Evolutionary conservation across 306 rosid genomes (phyloP).

Genomic region (Prunus armeniaca): DNA sequence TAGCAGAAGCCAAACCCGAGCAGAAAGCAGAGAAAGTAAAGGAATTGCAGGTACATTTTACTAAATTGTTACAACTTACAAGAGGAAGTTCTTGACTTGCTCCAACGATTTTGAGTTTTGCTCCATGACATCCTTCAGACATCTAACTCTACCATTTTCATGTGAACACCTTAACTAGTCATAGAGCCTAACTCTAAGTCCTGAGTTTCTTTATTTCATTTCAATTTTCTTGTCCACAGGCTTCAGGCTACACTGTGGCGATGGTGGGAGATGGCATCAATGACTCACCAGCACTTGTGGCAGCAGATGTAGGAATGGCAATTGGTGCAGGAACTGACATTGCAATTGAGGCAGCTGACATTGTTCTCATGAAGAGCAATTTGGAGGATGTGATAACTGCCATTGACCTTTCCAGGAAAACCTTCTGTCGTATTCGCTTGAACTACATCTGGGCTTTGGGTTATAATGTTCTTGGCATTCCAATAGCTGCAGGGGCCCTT

Average conservation of each 20-base stretch:
- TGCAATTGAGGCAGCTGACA: constrained; percentile 79
- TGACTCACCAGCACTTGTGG: constrained; percentile 78
- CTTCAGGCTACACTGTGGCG: constrained; percentile 48
- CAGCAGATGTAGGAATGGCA: constrained; percentile 71
- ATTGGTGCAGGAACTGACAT: constrained; percentile 81
- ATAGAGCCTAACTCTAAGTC: too few relatives aligned
- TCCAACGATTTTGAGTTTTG: too few relatives aligned
- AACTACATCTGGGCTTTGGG: constrained; percentile 70
- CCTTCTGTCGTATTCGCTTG: constrained; percentile 48
- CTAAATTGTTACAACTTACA: not conserved
- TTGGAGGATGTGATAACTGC: constrained; percentile 68
- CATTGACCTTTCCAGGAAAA: constrained; percentile 65
- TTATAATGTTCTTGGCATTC: constrained; percentile 58
- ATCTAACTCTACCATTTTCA: too few relatives aligned
- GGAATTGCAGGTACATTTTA: constrained; percentile 54
- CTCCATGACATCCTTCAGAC: too few relatives aligned
- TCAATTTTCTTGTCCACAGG: constrained; percentile 22
- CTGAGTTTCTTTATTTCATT: not conserved
- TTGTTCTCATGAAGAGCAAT: constrained; percentile 69
- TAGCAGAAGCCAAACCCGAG: constrained; percentile 67
- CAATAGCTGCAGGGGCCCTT: constrained; percentile 65
- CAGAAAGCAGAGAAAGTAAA: constrained; percentile 55
- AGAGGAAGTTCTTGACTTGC: not conserved
- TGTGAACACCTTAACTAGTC: too few relatives aligned
- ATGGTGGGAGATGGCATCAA: constrained; percentile 83